These are phyloP conservation scores for Paraphaeosphaeria sporulosa DNA, from an alignment of 2,329 filamentous ascomycete genomes.

Conservation along the genomic window DNA sequence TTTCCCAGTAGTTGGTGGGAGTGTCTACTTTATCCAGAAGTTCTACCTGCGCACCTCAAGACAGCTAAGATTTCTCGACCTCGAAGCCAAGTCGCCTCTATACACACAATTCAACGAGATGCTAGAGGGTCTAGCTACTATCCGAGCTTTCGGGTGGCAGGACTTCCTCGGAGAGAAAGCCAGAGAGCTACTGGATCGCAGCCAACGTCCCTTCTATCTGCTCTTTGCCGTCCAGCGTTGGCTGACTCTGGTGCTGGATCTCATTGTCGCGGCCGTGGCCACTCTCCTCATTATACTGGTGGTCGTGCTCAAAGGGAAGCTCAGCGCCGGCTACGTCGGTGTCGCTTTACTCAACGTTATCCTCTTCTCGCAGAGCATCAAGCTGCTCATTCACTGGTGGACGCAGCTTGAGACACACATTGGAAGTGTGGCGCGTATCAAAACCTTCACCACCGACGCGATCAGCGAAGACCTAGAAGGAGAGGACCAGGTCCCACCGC, in stretches of 20 bases:
- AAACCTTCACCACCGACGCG: slow-evolving; percentile 58
- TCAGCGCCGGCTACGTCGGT: slow-evolving; percentile 60
- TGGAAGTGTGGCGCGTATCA: slow-evolving; percentile 64
- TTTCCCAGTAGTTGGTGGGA: slow-evolving; percentile 48
- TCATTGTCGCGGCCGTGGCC: slow-evolving; percentile 51
- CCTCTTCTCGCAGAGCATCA: slow-evolving; percentile 61
- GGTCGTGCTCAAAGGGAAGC: slow-evolving; percentile 44
- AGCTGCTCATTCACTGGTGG: slow-evolving; percentile 61
- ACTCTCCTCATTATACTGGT: slow-evolving; percentile 47
- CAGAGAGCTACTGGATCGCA: slow-evolving; percentile 47
- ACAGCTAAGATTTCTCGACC: slow-evolving; percentile 60
- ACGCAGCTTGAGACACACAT: slow-evolving; percentile 66
- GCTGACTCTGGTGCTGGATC: slow-evolving; percentile 51
- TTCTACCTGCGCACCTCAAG: slow-evolving; percentile 58
- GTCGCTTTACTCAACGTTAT: slow-evolving; percentile 63
- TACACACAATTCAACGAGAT: slow-evolving; percentile 63
- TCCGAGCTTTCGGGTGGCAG: slow-evolving; percentile 62
- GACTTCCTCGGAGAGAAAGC: slow-evolving; percentile 48
- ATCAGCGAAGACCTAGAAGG: slow-evolving; percentile 61
- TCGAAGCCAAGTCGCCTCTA: slow-evolving; percentile 60
- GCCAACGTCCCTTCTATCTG: slow-evolving; percentile 56
- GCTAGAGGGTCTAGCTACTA: slow-evolving; percentile 56
- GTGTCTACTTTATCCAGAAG: slow-evolving; percentile 53
- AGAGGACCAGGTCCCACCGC: slow-evolving; percentile 51
- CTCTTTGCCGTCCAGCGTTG: slow-evolving; percentile 56